phyloP scores from a whole-genome alignment of 371 early-diverging fungal species.

The Mucor lusitanicus region DNA sequence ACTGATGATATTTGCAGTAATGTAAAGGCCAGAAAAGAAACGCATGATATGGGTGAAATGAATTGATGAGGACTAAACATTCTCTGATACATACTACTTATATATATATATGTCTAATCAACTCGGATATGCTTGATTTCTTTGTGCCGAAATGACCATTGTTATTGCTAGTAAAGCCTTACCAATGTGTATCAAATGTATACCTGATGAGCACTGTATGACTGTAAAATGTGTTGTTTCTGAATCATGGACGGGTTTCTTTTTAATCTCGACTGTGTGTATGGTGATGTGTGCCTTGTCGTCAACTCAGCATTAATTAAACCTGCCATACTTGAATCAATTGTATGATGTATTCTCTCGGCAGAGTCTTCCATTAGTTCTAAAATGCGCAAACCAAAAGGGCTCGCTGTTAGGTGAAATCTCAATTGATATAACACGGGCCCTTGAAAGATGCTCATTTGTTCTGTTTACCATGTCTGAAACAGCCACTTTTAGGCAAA shows the following conservation, averaged over 20 bases:
- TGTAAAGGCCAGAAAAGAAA: background rate
- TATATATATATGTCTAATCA: background rate
- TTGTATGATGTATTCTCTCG: background rate
- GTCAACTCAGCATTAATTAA: background rate
- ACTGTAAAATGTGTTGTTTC: background rate
- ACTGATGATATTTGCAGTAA: background rate
- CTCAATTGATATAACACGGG: background rate
- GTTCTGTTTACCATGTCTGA: background rate
- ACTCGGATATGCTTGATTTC: background rate
- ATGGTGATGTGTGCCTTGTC: background rate
- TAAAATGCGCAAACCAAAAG: background rate
- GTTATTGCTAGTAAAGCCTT: background rate
- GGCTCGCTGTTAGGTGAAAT: background rate
- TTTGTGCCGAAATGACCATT: background rate
- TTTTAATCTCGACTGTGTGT: background rate
- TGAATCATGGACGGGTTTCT: background rate
- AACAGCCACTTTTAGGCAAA: background rate
- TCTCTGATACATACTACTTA: too few relatives aligned
- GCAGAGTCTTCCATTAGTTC: background rate
- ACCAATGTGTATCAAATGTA: background rate
- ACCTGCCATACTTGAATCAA: background rate
- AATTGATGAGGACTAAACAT: background rate
- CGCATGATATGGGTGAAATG: background rate
- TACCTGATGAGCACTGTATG: background rate
- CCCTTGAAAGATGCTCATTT: background rate